Base-by-base conservation (phyloP, 805 yeast species). In the Metschnikowia proteae region DNA sequence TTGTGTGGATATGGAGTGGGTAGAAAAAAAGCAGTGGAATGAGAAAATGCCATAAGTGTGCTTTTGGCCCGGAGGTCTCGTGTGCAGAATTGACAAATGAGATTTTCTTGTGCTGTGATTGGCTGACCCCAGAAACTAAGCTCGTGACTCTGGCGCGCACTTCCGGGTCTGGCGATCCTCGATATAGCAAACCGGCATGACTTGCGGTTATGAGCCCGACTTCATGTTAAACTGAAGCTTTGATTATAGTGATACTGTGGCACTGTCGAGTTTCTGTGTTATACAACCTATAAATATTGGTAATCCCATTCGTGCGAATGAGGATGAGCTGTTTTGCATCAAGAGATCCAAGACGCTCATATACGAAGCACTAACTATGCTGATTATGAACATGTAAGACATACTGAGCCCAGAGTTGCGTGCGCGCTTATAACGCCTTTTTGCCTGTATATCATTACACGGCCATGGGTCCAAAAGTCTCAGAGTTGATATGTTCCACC, bases 381-480 rank as follows among this genome's bases (percentile, higher is more conserved):
- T 17, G 13, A 31, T 31, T 11, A 31, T 31, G 9, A 10, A 17
- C 17, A 17, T 17, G 17, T 17, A 17, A 17, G 17, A 17, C 17
- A 17, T 17, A 17, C 17, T 17, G 17, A 17, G 17, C 17, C 2
- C 17, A 17, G 17, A 17, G 17, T 17, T 17, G 17, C 17, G 17
- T 17, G 17, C 17, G 17, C 17, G 33, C 33, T 11, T 5, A 31
- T 11, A 31, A 11, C 7, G 13, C 33, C n/a, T 37, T n/a, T n/a
- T 37, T 11, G 29, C 39, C 25, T 6, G 13, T 30, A 25, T 11
- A 3, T 11, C 28, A 9, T 46, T 27, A 49, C 34, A 47, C 47
- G 26, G 13, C 62, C 25, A 60, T 55, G 34, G 73, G 72, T 17
- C 74, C 74, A 50, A 67, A 70, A 42, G 56, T 60, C 53, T 69